These are phyloP conservation scores for Fistulinella staudtii DNA, from an alignment of 1,284 basidiomycete species.

Conservation along the genomic window DNA sequence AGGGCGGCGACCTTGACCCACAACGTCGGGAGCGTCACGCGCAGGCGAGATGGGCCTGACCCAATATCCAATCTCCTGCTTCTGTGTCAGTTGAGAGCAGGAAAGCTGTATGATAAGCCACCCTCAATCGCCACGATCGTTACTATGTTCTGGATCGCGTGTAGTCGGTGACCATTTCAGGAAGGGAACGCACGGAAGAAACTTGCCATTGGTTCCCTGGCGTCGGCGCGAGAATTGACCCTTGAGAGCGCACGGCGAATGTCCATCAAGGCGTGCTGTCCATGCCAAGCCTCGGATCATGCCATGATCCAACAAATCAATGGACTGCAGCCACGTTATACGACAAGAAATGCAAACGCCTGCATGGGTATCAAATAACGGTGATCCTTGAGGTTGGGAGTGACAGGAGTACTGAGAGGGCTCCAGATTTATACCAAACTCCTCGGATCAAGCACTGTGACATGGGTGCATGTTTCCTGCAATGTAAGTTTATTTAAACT, in stretches of 20 bases:
- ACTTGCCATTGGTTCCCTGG: not conserved
- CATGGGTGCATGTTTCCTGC: not conserved
- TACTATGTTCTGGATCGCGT: too few relatives aligned
- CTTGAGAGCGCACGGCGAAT: slow-evolving; percentile 6
- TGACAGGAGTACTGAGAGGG: not conserved
- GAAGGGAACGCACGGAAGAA: not conserved
- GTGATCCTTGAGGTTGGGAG: not conserved
- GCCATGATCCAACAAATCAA: too few relatives aligned
- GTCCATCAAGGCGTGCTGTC: too few relatives aligned
- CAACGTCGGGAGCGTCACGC: too few relatives aligned
- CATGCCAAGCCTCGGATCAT: slow-evolving; percentile 13
- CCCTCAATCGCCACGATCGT: too few relatives aligned
- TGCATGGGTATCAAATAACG: slow-evolving; percentile 2
- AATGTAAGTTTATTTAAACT: not conserved
- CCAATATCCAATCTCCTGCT: too few relatives aligned
- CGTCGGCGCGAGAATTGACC: not conserved
- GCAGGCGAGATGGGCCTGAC: too few relatives aligned
- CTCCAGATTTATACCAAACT: not conserved
- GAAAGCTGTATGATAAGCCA: too few relatives aligned
- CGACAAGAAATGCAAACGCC: slow-evolving; percentile 1
- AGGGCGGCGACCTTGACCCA: too few relatives aligned
- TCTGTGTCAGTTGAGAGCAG: too few relatives aligned
- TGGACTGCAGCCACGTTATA: not conserved
- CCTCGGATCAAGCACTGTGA: slow-evolving; percentile 17
- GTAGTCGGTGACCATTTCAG: not conserved